Percentiles rank a stretch among this genome's conserved stretches.
These are phyloP conservation scores for Violaceomyces palustris DNA, from an alignment of 1,284 basidiomycete species.

Conservation along the genomic window DNA sequence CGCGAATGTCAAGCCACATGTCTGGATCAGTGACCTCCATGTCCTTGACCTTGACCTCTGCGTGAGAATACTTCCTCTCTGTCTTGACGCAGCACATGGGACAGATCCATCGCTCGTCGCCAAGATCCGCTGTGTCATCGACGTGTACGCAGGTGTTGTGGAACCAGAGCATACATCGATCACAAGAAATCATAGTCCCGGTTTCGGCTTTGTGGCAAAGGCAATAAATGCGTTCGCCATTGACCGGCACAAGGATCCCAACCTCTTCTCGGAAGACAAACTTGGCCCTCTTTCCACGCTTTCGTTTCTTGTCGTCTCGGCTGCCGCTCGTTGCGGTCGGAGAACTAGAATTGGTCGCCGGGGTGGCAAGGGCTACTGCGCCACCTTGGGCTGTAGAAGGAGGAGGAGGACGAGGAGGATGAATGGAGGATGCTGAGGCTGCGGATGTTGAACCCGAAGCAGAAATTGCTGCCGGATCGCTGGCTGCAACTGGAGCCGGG, in stretches of 20 bases:
- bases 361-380: not conserved
- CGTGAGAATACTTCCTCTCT: constrained; percentile 45
- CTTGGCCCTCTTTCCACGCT: constrained; percentile 48
- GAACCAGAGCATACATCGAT: constrained; percentile 51
- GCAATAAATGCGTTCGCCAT: constrained; percentile 42
- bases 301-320: constrained; percentile 26
- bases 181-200: constrained; percentile 50
- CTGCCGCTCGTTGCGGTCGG: constrained; percentile 3
- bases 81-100: constrained; percentile 52
- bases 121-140: constrained; percentile 28
- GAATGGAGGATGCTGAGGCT: too few relatives aligned
- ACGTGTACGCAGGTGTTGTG: constrained; percentile 48
- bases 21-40: constrained; percentile 32
- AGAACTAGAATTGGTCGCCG: too few relatives aligned
- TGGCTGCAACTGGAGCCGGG: too few relatives aligned
- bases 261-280: constrained; percentile 49
- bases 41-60: constrained; percentile 47
- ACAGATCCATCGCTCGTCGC: constrained; percentile 44
- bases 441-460: too few relatives aligned
- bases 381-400: not conserved
- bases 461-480: too few relatives aligned
- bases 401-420: constrained; percentile 1
- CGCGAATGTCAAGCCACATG: constrained; percentile 46
- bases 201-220: constrained; percentile 44
- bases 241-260: constrained; percentile 20